Base-by-base conservation (phyloP, 305 asterid species). In the Fraxinus velutina region DNA sequence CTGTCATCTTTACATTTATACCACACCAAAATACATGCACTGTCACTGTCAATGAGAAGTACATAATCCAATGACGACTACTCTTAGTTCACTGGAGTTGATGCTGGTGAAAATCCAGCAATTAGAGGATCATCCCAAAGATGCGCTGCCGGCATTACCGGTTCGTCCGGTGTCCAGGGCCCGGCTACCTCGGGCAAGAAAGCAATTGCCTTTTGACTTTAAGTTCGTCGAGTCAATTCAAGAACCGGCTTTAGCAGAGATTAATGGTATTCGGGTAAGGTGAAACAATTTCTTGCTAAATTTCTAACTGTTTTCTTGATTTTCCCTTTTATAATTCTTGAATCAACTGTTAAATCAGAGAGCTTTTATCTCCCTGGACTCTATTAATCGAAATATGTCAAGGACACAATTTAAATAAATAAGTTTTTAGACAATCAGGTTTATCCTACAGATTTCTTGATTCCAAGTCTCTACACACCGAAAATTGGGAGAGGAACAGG, bases 61-160 rank as follows among this genome's bases (percentile, higher is more conserved):
- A 62, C 82, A 12, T 79, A 57, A 73, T 78, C 76, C 91, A 30
- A 89, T 87, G 91, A 82, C 79, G 78, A 83, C 72, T 5, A n/a
- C 52, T 81, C 93, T 87, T 30, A 93, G 98, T 86, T 87, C 94
- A 9, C 82, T 93, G 80, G 98, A 93, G 92, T 84, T 92, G 75
- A 90, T 92, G 97, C 92, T 93, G 83, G 89, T 88, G 7, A 87
- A 87, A 78, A 37, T 92, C 77, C 97, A 88, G 88, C 86, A 88
- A 83, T 44, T 36, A 80, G 94, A 91, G 57, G 90, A 87, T 71
- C 85, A 57, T 84, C 84, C 88, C 13, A 37, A 75, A 22, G 89
- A 83, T 12, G 42, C 1, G 29, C 92, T 90, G 4, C 98, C 98
- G 2, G 83, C 94, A 10, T 84, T 93, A 87, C 98, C 98, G 0